phyloP scores from a whole-genome alignment of 768 basidiomycete genomes.

The Auricularia heimuer region DNA sequence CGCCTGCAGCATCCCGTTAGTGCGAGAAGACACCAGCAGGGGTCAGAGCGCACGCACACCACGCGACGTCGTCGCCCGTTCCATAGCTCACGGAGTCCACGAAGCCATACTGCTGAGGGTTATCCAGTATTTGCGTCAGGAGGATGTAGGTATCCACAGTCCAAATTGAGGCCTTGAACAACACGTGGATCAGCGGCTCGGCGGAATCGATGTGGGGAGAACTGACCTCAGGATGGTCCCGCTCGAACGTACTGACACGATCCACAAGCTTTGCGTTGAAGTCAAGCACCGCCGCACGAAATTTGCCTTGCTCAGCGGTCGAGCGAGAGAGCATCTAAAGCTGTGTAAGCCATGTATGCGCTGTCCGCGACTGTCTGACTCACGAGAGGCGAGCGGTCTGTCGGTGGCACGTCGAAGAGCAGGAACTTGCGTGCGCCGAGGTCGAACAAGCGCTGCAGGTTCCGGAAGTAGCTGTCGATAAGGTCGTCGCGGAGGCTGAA shows the following conservation, averaged over 20 bases:
- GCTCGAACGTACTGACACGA: slow-evolving; percentile 30
- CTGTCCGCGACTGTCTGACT: neutral
- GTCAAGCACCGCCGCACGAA: slow-evolving; percentile 36
- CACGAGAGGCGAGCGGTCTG: slow-evolving; percentile 47
- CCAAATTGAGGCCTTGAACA: neutral
- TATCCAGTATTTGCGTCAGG: neutral
- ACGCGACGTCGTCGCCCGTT: neutral
- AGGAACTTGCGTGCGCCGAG: slow-evolving; percentile 53
- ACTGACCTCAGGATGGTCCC: slow-evolving; percentile 37
- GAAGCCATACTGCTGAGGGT: neutral
- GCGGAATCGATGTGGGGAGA: neutral
- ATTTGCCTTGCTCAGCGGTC: slow-evolving; percentile 16
- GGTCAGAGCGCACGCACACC: neutral
- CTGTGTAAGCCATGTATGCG: neutral
- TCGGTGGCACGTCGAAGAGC: slow-evolving; percentile 52
- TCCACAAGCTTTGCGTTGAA: slow-evolving; percentile 43
- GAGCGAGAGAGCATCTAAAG: neutral
- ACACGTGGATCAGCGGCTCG: neutral
- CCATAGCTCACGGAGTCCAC: neutral
- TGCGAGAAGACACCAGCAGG: neutral
- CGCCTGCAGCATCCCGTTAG: neutral
- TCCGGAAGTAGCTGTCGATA: slow-evolving; percentile 39
- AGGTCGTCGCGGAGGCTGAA: slow-evolving; percentile 39
- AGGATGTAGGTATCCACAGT: neutral
- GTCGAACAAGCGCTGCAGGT: slow-evolving; percentile 39